Percentiles rank a stretch among this genome's conserved stretches.
Conservation (phyloP, 192 early-diverging fungal genomes). For the Cladochytrium replicatum region DNA sequence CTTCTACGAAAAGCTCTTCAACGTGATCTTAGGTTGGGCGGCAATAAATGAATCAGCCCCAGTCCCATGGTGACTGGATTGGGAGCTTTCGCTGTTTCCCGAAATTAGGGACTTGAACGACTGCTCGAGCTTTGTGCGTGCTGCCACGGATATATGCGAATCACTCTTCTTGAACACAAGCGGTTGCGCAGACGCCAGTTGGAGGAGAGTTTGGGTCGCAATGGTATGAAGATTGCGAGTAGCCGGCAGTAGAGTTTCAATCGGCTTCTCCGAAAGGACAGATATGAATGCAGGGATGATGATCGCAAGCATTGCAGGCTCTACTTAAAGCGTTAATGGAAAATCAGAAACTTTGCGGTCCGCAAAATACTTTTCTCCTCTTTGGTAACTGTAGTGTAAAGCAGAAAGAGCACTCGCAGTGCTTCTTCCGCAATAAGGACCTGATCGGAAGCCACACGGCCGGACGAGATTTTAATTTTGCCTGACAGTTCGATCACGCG, state of each 20-base stretch:
- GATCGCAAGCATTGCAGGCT: slow-evolving; percentile 1
- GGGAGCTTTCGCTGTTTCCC: too few species aligned
- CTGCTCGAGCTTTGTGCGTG: too few species aligned
- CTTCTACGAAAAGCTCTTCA: too few species aligned
- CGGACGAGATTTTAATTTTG: background rate
- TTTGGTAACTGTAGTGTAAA: slow-evolving; percentile 4
- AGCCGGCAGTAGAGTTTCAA: background rate
- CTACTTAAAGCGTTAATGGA: too few species aligned
- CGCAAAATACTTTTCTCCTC: slow-evolving; percentile 2
- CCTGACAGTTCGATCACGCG: background rate
- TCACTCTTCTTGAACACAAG: too few species aligned
- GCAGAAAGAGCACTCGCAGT: slow-evolving; percentile 4
- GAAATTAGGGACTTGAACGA: too few species aligned
- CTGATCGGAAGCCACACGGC: background rate
- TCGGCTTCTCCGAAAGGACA: background rate
- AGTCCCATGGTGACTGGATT: too few species aligned
- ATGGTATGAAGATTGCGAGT: slow-evolving; percentile 1
- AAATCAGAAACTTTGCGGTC: background rate
- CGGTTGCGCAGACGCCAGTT: slow-evolving; percentile 21
- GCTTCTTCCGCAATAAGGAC: slow-evolving; percentile 7
- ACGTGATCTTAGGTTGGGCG: too few species aligned
- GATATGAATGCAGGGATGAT: slow-evolving; percentile 13
- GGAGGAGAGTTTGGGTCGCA: slow-evolving; percentile 10
- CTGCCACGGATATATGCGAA: too few species aligned
- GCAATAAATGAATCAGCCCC: too few species aligned